These are phyloP conservation scores for Tylopilus balloui DNA, from an alignment of 768 basidiomycete species.

Conservation along the genomic window DNA sequence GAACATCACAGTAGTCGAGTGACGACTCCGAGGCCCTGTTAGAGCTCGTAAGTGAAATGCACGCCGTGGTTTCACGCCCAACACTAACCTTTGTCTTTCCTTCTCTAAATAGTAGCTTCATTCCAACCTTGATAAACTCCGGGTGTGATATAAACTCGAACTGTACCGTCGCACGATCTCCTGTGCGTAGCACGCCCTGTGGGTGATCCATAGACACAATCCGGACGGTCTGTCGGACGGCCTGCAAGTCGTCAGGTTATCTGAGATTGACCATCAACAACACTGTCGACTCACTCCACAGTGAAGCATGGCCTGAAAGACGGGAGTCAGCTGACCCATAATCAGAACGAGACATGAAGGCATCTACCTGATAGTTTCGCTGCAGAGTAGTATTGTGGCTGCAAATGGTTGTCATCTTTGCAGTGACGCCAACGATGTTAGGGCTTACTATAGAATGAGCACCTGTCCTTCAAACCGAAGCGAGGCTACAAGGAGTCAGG, in stretches of 20 bases:
- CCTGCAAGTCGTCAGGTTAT: conserved; percentile 40
- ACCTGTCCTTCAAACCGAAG: conserved; percentile 90
- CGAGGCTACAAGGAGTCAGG: conserved; percentile 46
- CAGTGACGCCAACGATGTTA: neutral
- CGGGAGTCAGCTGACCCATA: neutral
- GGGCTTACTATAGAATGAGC: conserved; percentile 80
- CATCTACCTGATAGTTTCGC: conserved; percentile 80
- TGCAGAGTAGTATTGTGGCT: conserved; percentile 93
- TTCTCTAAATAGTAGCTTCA: conserved; percentile 91
- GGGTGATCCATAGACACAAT: conserved; percentile 91
- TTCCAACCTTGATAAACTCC: conserved; percentile 89
- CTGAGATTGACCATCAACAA: neutral
- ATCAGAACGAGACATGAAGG: neutral
- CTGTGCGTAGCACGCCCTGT: conserved; percentile 84
- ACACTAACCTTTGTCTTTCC: conserved; percentile 84
- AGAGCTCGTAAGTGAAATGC: conserved; percentile 8
- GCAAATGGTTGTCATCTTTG: conserved; percentile 5
- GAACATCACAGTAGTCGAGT: conserved; percentile 53
- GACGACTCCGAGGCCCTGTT: conserved; percentile 72
- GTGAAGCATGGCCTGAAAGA: conserved; percentile 77
- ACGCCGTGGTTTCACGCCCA: neutral
- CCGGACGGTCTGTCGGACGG: conserved; percentile 86
- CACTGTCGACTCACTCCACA: conserved; percentile 62
- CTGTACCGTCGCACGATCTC: conserved; percentile 89
- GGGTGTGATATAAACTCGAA: conserved; percentile 93